Base-by-base conservation (phyloP, 345 rosid species). In the Cochlearia excelsa region DNA sequence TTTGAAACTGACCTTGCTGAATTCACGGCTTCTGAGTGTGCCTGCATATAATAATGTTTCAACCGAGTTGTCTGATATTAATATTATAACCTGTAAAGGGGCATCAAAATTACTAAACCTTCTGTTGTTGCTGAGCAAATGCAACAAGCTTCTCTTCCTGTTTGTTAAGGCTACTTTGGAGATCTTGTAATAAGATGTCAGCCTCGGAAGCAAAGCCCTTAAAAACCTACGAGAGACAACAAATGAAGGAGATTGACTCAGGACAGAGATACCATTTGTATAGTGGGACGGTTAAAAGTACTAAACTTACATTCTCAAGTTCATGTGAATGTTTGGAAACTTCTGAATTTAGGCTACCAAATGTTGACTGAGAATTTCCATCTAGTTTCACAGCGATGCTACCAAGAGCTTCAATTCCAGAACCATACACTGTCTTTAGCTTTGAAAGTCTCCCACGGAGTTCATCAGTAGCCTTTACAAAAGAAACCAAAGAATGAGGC, bases 191-290 rank as follows among this genome's bases (percentile, higher is more conserved):
- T 50, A 94, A 76, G 23, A 78, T 76, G 63, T 90, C 95, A 64
- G 99, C 97, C 74, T 85, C 93, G 0, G 90, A 79, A 59, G 97
- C 89, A 77, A 94, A 82, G 77, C 82, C 81, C 65, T 74, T 82
- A 76, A 90, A 90, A 72, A 94, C 90, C 97, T 94, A 80, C 65
- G 79, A 35, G 75, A 62, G 38, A 60, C 44, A 60, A 29, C 67
- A 60, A 51, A 26, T 73, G 30, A 43, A 68, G 71, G 47, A 50
- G 34, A 59, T 54, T 33, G 8, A 30, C 47, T 50, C 59, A 64
- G 61, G 57, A 46, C 45, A 63, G 40, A 39, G 57, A 45, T 16
- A 49, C 46, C 51, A 30, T 51, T 9, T 28, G 8, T 11, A 30
- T 33, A 49, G 46, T 28, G 9, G 49, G 33, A 49, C 45, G 6